Percentiles rank a stretch among this genome's conserved stretches.
Conservation (phyloP, 2,329 filamentous ascomycete species). For the Pseudogymnoascus sp. region DNA sequence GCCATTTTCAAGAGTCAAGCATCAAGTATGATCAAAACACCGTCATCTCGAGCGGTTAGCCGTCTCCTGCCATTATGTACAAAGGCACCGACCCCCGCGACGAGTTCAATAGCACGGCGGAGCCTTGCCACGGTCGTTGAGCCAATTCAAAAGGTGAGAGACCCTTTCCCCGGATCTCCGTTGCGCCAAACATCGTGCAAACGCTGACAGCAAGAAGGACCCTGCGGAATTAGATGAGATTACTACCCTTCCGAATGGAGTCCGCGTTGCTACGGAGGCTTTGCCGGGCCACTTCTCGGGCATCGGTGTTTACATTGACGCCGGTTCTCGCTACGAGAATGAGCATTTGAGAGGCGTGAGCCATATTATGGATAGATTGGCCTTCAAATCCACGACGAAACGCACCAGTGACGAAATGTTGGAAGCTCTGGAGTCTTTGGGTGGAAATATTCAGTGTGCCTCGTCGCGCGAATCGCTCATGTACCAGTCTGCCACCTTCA, state of each 20-base stretch:
- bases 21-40: conserved; percentile 24
- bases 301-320: conserved; percentile 91
- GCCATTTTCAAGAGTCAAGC: background rate
- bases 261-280: conserved; percentile 90
- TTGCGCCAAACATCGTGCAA: conserved; percentile 2
- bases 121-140: conserved; percentile 26
- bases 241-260: conserved; percentile 81
- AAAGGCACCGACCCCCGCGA: conserved; percentile 15
- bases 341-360: conserved; percentile 77
- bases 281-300: conserved; percentile 91
- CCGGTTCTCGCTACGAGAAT: conserved; percentile 89
- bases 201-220: conserved; percentile 44
- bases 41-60: conserved; percentile 20
- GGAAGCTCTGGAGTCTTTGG: conserved; percentile 76
- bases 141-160: conserved; percentile 26
- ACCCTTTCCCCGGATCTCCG: background rate
- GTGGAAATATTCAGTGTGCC: conserved; percentile 94
- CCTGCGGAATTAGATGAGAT: conserved; percentile 80
- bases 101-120: conserved; percentile 22
- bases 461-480: conserved; percentile 93
- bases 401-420: conserved; percentile 76
- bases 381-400: conserved; percentile 78
- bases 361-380: conserved; percentile 90
- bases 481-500: conserved; percentile 98
- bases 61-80: conserved; percentile 16